These are phyloP conservation scores for Monosporascus sp. DNA, from an alignment of 2,329 filamentous ascomycete species.

Conservation along the genomic window DNA sequence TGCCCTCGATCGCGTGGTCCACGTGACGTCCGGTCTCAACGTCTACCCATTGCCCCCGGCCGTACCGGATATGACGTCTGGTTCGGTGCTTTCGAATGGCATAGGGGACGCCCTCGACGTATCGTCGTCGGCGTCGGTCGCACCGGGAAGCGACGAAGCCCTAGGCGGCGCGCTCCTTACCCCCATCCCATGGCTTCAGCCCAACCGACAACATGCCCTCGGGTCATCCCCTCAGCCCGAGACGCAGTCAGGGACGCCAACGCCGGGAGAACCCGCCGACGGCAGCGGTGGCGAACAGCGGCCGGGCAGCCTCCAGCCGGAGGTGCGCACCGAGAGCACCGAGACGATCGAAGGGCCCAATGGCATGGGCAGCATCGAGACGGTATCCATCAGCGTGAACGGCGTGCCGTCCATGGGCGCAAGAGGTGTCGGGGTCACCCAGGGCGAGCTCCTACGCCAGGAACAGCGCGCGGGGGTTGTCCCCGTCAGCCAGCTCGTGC, in stretches of 20 bases:
- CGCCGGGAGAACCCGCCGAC: slow-evolving; percentile 23
- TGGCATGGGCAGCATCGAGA: slow-evolving; percentile 73
- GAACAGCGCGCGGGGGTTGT: slow-evolving; percentile 80
- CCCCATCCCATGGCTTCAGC: slow-evolving; percentile 80
- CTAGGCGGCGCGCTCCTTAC: slow-evolving; percentile 87
- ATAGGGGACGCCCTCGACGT: slow-evolving; percentile 39
- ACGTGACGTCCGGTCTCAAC: slow-evolving; percentile 76
- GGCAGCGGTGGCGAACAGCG: slow-evolving; percentile 16
- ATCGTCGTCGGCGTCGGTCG: slow-evolving; percentile 30
- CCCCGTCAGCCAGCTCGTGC: slow-evolving; percentile 56
- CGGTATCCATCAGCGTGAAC: slow-evolving; percentile 71
- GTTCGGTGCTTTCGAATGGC: slow-evolving; percentile 56
- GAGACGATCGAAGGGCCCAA: slow-evolving; percentile 79
- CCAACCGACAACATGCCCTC: slow-evolving; percentile 19
- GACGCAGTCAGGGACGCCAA: slow-evolving; percentile 9
- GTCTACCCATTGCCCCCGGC: slow-evolving; percentile 77
- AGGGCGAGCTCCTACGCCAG: slow-evolving; percentile 80
- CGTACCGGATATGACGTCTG: slow-evolving; percentile 51
- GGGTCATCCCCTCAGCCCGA: slow-evolving; percentile 14
- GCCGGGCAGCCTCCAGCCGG: slow-evolving; percentile 45
- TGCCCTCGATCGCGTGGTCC: slow-evolving; percentile 84
- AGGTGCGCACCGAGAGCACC: slow-evolving; percentile 67
- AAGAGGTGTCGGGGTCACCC: slow-evolving; percentile 58
- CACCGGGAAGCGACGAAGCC: slow-evolving; percentile 77
- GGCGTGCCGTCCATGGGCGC: slow-evolving; percentile 53